phyloP scores from a whole-genome alignment of 2,329 filamentous ascomycete species.

The Verticillium nubilum region DNA sequence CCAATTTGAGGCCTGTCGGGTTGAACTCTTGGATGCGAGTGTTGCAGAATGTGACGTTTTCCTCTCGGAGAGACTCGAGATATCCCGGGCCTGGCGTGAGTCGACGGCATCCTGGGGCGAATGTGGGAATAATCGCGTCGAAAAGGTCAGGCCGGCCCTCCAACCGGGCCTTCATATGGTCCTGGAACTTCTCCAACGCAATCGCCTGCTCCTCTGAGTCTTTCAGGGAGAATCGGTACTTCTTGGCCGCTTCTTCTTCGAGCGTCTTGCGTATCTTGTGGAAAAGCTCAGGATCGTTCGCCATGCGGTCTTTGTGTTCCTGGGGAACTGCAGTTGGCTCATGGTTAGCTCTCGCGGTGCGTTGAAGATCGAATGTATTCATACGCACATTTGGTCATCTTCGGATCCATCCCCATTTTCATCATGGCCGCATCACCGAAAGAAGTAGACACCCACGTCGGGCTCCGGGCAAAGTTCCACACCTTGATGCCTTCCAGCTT shows the following conservation, averaged over 20 bases:
- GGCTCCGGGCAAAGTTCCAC: too few species aligned
- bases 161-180: constrained; percentile 35
- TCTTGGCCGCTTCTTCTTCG: too few species aligned
- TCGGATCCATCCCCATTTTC: background rate
- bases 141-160: constrained; percentile 31
- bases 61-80: constrained; percentile 21
- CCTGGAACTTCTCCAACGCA: constrained; percentile 19
- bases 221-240: too few species aligned
- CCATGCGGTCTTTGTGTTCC: background rate
- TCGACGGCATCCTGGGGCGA: constrained; percentile 14
- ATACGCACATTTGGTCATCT: background rate
- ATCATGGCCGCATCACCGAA: background rate
- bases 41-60: constrained; percentile 32
- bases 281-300: background rate
- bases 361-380: too few species aligned
- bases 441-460: too few species aligned
- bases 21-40: constrained; percentile 18
- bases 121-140: constrained; percentile 19
- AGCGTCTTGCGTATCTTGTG: too few species aligned
- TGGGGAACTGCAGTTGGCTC: background rate
- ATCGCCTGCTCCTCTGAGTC: constrained; percentile 11
- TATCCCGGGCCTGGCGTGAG: constrained; percentile 15
- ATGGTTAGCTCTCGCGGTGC: background rate
- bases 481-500: background rate
- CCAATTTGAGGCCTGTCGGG: constrained; percentile 17